A percentile compares a stretch with the other conserved stretches of the same genome.
Conservation (phyloP, 306 rosid species). For the Sophora flavescens region DNA sequence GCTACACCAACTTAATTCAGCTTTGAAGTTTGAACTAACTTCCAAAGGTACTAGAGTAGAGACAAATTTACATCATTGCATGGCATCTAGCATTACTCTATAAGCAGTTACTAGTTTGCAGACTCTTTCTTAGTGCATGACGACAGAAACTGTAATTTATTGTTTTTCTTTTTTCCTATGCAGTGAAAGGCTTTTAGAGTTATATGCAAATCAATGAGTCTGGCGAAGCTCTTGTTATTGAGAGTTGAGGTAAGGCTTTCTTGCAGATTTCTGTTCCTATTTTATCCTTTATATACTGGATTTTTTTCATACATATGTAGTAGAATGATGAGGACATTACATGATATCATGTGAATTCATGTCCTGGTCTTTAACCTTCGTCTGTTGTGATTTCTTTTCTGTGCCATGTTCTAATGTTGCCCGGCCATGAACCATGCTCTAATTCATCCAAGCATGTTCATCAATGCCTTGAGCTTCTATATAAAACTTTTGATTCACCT, state of each 20-base stretch:
- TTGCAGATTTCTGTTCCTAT: neutral
- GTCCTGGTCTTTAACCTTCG: neutral
- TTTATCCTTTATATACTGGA: neutral
- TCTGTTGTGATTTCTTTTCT: conserved; percentile 11
- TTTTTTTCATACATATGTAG: neutral
- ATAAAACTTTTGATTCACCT: conserved; percentile 28
- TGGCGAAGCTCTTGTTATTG: conserved; percentile 35
- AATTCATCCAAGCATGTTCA: conserved; percentile 10
- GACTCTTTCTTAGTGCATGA: conserved; percentile 37
- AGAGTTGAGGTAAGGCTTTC: conserved; percentile 49
- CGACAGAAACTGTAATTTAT: conserved; percentile 31
- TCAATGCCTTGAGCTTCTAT: conserved; percentile 19
- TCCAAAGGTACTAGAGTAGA: conserved; percentile 40
- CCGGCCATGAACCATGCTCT: conserved; percentile 14
- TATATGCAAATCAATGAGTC: conserved; percentile 29
- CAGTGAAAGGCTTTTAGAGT: conserved; percentile 37
- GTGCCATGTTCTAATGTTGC: conserved; percentile 1
- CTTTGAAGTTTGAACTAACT: conserved; percentile 45
- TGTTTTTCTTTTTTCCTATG: conserved; percentile 24
- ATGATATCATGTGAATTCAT: conserved; percentile 27
- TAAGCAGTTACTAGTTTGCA: conserved; percentile 33
- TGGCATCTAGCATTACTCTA: conserved; percentile 43
- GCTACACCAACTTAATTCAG: conserved; percentile 31
- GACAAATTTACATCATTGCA: conserved; percentile 49
- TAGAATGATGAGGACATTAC: conserved; percentile 15